Evolutionary conservation across 2,329 filamentous ascomycete genomes (phyloP), one percentile per base, ranked within the genome.

Genomic region (Lasiodiplodia theobromae): DNA sequence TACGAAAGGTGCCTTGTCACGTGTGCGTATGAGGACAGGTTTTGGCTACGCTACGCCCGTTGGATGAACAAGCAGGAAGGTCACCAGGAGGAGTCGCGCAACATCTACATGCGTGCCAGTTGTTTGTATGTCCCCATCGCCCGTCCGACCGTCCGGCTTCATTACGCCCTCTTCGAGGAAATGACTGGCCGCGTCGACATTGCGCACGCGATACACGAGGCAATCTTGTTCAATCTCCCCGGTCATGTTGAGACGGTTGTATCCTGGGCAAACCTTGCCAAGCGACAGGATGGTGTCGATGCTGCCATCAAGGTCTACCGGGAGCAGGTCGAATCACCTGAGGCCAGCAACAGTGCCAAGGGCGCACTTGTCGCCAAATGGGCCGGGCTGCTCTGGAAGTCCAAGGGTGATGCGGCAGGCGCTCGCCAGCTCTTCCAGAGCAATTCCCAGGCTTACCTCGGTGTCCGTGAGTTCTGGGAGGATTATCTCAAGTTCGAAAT

Each of bases 101-200:
- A 93, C 79, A 96, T 98, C 71, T 98, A 96, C 77, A 89, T 95
- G 77, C 89, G 94, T 68, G 96, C 95, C 11, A 90, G 92, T 72
- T 94, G 89, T 63, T 82, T 97, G 66, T 97, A 91, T 77, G 93
- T 97, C 1, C 94, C 95, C 3, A 91, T 98, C 74, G 93, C 93
- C 73, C 86, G 91, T 69, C 94, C 95, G 0, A 90, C 90, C 1
- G 90, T 97, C 71, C 89, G 96, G 68, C 85, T 98, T 70, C 92
- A 97, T 77, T 98, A 94, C 83, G 95, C 96, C 16, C 93, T 94
- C 74, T 97, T 97, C 72, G 96, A 99, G 78, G 96, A 99, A 82
- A 91, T 92, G 80, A 28, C 49, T 51, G 92, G 89, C 4, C 89
- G 93, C 49, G 82, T 91, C 31, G 91, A 92, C 71, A 86, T 96